Evolutionary conservation across 352 stramenopile species (phyloP).

Genomic region (Phytophthora pluvialis): DNA sequence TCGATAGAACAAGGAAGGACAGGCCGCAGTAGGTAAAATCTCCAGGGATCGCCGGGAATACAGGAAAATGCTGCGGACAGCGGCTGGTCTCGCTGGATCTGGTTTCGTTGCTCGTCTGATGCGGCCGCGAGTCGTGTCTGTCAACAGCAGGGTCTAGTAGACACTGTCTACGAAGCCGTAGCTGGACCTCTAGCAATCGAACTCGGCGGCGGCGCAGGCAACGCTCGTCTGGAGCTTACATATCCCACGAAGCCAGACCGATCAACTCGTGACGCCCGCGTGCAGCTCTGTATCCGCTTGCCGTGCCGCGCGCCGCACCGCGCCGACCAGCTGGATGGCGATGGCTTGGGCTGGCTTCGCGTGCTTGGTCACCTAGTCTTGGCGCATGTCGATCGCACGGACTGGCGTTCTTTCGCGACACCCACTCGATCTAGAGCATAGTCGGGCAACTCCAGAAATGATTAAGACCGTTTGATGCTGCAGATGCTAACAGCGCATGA

Average conservation of each 20-base stretch:
- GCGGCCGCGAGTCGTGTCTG: not conserved
- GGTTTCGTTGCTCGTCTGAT: conserved; percentile 11
- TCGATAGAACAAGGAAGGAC: conserved; percentile 24
- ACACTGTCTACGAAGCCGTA: not conserved
- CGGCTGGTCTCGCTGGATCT: conserved; percentile 5
- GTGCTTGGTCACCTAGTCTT: not conserved
- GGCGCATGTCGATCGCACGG: not conserved
- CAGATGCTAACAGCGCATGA: not conserved
- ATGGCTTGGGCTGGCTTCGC: not conserved
- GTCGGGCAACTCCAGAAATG: conserved; percentile 34
- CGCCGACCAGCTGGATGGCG: conserved; percentile 1
- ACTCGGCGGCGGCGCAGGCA: not conserved
- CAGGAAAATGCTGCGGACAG: conserved; percentile 3
- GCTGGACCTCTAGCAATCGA: not conserved
- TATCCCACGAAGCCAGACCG: conserved; percentile 7
- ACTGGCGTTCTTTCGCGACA: conserved; percentile 12
- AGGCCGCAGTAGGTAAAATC: conserved; percentile 11
- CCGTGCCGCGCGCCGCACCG: not conserved
- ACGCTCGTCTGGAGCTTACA: not conserved
- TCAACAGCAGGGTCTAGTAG: not conserved
- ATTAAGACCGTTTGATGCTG: conserved; percentile 12
- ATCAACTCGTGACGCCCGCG: not conserved
- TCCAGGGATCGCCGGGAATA: conserved; percentile 14
- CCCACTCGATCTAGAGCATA: conserved; percentile 9
- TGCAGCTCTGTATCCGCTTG: conserved; percentile 1